Conservation (phyloP, 2,329 filamentous ascomycete species). For the Diaporthe sp. region DNA sequence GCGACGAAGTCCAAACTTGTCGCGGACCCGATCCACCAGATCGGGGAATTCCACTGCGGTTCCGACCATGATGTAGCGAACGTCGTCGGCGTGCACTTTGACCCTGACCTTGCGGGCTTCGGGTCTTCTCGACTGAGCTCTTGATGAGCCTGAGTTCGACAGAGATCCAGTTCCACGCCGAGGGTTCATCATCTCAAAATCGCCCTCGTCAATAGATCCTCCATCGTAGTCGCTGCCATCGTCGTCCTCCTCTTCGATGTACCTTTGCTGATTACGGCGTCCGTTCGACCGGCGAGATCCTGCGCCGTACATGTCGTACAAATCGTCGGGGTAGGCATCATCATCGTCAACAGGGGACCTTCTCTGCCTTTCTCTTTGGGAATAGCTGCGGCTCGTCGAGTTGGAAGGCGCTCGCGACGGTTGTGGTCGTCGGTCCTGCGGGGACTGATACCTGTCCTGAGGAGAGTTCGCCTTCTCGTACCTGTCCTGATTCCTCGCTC, state of each 20-base stretch:
- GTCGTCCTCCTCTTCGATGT: conserved; percentile 85
- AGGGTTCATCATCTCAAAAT: conserved; percentile 82
- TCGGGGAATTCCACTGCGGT: conserved; percentile 80
- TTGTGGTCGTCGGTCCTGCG: conserved; percentile 48
- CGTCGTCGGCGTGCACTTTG: conserved; percentile 93
- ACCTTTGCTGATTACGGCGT: conserved; percentile 66
- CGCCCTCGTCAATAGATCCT: conserved; percentile 78
- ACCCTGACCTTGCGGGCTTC: conserved; percentile 85
- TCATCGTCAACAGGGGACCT: conserved; percentile 65
- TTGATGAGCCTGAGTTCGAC: conserved; percentile 62
- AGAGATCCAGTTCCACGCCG: conserved; percentile 52
- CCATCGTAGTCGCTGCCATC: conserved; percentile 80
- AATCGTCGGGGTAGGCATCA: conserved; percentile 75
- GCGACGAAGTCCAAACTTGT: conserved; percentile 85
- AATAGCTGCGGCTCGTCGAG: conserved; percentile 58
- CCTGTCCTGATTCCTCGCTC: conserved; percentile 63
- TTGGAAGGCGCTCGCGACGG: conserved; percentile 60
- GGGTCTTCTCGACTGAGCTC: conserved; percentile 69
- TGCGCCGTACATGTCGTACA: conserved; percentile 73
- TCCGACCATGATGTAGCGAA: conserved; percentile 90
- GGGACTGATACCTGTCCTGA: conserved; percentile 47
- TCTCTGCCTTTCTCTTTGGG: conserved; percentile 54
- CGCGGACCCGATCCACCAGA: conserved; percentile 82
- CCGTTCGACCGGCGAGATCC: conserved; percentile 50
- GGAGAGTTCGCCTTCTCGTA: conserved; percentile 67